phyloP scores from a whole-genome alignment of 2,329 filamentous ascomycete genomes.

The Cercospora beticola region DNA sequence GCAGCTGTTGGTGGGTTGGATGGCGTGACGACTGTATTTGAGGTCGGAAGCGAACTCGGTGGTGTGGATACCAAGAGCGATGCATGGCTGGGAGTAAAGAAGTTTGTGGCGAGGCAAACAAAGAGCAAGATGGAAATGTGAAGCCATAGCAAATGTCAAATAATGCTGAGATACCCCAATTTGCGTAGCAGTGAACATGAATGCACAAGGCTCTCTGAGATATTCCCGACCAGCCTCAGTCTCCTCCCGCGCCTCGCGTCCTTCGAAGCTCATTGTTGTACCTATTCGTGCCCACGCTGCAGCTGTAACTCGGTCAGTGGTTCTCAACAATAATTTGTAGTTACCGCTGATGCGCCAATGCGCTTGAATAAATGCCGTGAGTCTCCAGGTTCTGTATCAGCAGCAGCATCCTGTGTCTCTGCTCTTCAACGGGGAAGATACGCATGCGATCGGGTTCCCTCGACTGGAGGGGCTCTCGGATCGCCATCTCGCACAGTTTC shows the following conservation, averaged over 20 bases:
- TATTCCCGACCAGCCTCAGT: neutral
- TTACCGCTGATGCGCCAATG: neutral
- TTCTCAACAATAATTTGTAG: neutral
- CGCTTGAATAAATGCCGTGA: neutral
- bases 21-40: conserved; percentile 86
- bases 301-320: neutral
- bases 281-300: neutral
- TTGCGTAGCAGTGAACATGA: neutral
- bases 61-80: conserved; percentile 80
- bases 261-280: neutral
- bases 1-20: conserved; percentile 90
- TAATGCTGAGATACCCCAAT: conserved; percentile 8
- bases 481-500: conserved; percentile 1
- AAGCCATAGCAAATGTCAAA: neutral
- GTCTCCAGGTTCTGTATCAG: neutral
- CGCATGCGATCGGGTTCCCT: conserved; percentile 5
- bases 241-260: neutral
- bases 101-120: conserved; percentile 63
- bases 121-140: conserved; percentile 29
- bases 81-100: conserved; percentile 93
- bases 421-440: neutral
- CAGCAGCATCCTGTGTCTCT: neutral
- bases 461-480: conserved; percentile 3
- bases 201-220: neutral
- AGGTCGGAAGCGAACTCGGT: conserved; percentile 78